These are phyloP conservation scores for Trypanosoma congolense DNA, from an alignment of 208 protist species.

Conservation along the genomic window DNA sequence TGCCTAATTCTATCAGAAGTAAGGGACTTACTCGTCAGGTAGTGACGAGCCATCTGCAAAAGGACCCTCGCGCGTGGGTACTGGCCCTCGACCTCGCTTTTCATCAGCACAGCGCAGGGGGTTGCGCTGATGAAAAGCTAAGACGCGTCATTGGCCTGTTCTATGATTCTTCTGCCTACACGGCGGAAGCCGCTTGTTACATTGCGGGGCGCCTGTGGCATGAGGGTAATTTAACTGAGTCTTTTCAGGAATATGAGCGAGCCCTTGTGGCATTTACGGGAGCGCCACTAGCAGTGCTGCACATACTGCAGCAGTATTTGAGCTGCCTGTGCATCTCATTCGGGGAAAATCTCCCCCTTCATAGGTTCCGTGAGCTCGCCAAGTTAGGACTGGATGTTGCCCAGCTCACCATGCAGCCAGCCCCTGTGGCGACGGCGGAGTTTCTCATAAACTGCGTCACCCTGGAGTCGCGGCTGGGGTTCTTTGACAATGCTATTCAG, in stretches of 20 bases:
- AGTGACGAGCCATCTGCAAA: conserved; percentile 25
- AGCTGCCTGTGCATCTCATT: conserved; percentile 43
- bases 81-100: conserved; percentile 33
- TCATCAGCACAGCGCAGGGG: background rate
- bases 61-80: conserved; percentile 34
- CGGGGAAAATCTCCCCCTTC: conserved; percentile 31
- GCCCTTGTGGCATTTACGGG: conserved; percentile 28
- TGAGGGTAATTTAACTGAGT: conserved; percentile 15
- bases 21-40: conserved; percentile 14
- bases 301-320: conserved; percentile 62
- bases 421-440: conserved; percentile 35
- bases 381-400: conserved; percentile 39
- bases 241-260: conserved; percentile 43
- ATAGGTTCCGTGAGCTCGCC: conserved; percentile 65
- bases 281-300: conserved; percentile 31
- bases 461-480: conserved; percentile 49
- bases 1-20: conserved; percentile 8
- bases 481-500: conserved; percentile 46
- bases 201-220: conserved; percentile 35
- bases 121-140: conserved; percentile 1
- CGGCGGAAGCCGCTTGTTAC: conserved; percentile 54
- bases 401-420: conserved; percentile 22
- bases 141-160: conserved; percentile 26
- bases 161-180: conserved; percentile 29
- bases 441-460: conserved; percentile 53